Percentiles rank a stretch among this genome's conserved stretches.
phyloP scores from a whole-genome alignment of 768 basidiomycete genomes.

The Daedalea quercina region DNA sequence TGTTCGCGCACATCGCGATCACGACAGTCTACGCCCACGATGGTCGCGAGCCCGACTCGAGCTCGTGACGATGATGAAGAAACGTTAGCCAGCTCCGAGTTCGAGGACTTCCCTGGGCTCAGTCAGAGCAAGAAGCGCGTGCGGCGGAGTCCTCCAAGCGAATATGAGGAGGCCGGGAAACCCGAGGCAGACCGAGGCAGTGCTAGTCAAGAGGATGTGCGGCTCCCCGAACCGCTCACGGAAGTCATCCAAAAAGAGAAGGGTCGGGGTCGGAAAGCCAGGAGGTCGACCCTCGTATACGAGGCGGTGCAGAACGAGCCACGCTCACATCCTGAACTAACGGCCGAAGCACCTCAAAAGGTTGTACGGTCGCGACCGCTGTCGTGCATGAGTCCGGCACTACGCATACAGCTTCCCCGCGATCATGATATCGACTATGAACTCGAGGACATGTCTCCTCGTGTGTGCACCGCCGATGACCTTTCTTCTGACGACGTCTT shows the following conservation, averaged over 20 bases:
- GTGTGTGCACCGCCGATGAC: background rate
- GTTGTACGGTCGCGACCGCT: background rate
- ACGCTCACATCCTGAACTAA: too few relatives aligned
- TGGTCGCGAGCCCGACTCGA: background rate
- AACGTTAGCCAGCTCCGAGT: background rate
- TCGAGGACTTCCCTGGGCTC: background rate
- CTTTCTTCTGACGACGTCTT: conserved; percentile 42
- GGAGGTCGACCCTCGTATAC: too few relatives aligned
- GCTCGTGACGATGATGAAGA: background rate
- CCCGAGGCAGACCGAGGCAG: background rate
- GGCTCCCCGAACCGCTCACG: too few relatives aligned
- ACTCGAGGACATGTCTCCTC: conserved; percentile 8
- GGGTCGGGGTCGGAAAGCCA: too few relatives aligned
- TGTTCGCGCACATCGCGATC: background rate
- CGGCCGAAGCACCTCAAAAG: background rate
- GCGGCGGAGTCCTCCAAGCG: conserved; percentile 15
- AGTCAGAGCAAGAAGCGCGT: background rate
- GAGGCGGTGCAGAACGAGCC: too few relatives aligned
- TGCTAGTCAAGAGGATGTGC: background rate
- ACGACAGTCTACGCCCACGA: background rate
- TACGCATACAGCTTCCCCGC: background rate
- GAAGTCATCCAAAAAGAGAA: too few relatives aligned
- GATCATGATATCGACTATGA: background rate
- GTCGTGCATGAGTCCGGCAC: background rate
- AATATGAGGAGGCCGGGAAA: background rate